Evolutionary conservation across 352 stramenopile species (phyloP).

Genomic region (Blastocystis sp.): DNA sequence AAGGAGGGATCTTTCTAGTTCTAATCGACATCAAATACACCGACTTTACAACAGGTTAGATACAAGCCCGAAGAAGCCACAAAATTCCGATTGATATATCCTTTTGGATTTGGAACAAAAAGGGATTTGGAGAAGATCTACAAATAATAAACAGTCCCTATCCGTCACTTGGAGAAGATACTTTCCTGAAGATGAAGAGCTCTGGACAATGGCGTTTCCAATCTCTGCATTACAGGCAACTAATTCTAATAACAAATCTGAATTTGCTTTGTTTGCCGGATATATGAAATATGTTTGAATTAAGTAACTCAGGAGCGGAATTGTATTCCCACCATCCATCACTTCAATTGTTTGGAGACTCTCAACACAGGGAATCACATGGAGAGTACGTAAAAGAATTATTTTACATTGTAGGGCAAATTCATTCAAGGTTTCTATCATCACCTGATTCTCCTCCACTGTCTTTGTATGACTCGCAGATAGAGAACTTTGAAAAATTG

Average conservation of each 20-base stretch:
- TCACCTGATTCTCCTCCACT: not conserved
- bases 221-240: not conserved
- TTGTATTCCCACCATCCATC: not conserved
- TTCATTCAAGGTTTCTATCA: not conserved
- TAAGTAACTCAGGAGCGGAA: conserved; percentile 30
- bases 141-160: not conserved
- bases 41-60: conserved; percentile 31
- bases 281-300: conserved; percentile 45
- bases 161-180: conserved; percentile 18
- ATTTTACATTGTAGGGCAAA: not conserved
- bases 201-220: conserved; percentile 1
- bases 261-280: not conserved
- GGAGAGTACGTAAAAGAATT: conserved; percentile 3
- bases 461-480: not conserved
- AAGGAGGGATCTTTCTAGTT: conserved; percentile 44
- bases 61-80: not conserved
- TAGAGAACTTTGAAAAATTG: not conserved
- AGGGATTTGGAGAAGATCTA: conserved; percentile 43
- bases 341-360: conserved; percentile 1
- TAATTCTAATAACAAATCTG: not conserved
- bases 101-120: not conserved
- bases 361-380: conserved; percentile 1
- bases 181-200: conserved; percentile 10
- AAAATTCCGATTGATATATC: not conserved
- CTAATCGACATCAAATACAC: not conserved